These are phyloP conservation scores for Circinella minor DNA, from an alignment of 371 early-diverging fungal species.

Conservation along the genomic window DNA sequence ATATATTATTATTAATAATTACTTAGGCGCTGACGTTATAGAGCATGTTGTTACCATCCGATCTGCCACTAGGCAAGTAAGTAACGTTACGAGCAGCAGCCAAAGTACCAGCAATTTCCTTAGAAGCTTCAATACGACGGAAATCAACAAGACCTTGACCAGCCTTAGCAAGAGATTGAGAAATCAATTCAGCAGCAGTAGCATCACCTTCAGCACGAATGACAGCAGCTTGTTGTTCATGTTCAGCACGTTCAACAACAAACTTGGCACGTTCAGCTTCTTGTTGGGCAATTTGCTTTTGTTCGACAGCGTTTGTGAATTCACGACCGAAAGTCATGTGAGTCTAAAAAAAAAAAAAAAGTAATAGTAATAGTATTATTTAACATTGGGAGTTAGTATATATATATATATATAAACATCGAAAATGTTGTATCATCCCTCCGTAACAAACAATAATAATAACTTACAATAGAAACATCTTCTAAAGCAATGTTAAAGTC, in stretches of 20 bases:
- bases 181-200: conserved; percentile 89
- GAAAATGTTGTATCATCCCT: too few relatives aligned
- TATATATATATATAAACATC: too few relatives aligned
- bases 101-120: conserved; percentile 93
- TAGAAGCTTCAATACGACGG: conserved; percentile 96
- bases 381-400: too few relatives aligned
- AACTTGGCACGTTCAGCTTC: conserved; percentile 98
- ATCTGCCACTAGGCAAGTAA: conserved; percentile 80
- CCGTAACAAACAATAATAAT: background rate
- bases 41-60: conserved; percentile 61
- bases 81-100: conserved; percentile 87
- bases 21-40: conserved; percentile 48
- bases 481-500: conserved; percentile 96
- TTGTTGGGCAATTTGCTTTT: conserved; percentile 94
- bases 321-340: conserved; percentile 97
- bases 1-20: background rate
- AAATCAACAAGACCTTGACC: conserved; percentile 92
- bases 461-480: conserved; percentile 95
- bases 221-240: conserved; percentile 95
- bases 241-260: conserved; percentile 94
- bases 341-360: conserved; percentile 56
- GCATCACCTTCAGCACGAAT: conserved; percentile 99
- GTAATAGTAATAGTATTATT: conserved; percentile 18
- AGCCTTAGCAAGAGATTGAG: conserved; percentile 85
- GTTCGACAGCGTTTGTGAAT: conserved; percentile 92